These are phyloP conservation scores for Rhazya stricta DNA, from an alignment of 257 asterid genomes.

Conservation along the genomic window DNA sequence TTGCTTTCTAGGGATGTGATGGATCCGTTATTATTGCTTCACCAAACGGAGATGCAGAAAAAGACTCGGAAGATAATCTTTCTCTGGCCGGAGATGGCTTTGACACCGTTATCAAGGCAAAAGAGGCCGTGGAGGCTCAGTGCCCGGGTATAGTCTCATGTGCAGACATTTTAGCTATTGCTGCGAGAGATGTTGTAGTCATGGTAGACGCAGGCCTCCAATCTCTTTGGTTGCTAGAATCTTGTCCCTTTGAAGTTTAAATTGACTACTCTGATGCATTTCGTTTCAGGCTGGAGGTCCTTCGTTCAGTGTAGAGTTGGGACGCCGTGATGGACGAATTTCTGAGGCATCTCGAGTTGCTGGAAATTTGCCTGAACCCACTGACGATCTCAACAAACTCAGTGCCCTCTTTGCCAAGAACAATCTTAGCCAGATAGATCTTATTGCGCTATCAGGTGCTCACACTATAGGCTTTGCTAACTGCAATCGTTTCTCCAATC, in stretches of 20 bases:
- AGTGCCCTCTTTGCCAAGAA: slow-evolving; percentile 40
- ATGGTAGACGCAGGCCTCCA: slow-evolving; percentile 30
- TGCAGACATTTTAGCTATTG: slow-evolving; percentile 62
- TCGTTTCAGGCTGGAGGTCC: slow-evolving; percentile 63
- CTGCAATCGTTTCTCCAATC: slow-evolving; percentile 55
- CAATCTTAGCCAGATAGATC: slow-evolving; percentile 46
- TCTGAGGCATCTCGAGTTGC: slow-evolving; percentile 54
- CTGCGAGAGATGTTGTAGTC: slow-evolving; percentile 62
- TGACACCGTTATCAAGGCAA: slow-evolving; percentile 64
- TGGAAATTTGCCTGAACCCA: slow-evolving; percentile 56
- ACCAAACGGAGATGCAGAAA: slow-evolving; percentile 61
- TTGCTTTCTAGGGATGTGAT: slow-evolving; percentile 58
- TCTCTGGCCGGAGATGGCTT: slow-evolving; percentile 80
- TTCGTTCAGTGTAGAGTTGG: slow-evolving; percentile 51
- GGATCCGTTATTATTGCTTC: slow-evolving; percentile 61
- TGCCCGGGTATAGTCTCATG: slow-evolving; percentile 68
- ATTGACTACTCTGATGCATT: background rate
- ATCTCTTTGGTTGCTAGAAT: background rate
- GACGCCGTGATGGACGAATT: slow-evolving; percentile 61
- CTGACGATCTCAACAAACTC: slow-evolving; percentile 36
- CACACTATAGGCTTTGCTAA: slow-evolving; percentile 78
- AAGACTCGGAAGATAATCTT: slow-evolving; percentile 52
- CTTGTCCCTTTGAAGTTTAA: background rate
- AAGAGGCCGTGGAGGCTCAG: slow-evolving; percentile 61
- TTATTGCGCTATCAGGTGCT: slow-evolving; percentile 65